Evolutionary conservation across 1,284 basidiomycete species (phyloP).

Genomic region (Ustilago nuda): DNA sequence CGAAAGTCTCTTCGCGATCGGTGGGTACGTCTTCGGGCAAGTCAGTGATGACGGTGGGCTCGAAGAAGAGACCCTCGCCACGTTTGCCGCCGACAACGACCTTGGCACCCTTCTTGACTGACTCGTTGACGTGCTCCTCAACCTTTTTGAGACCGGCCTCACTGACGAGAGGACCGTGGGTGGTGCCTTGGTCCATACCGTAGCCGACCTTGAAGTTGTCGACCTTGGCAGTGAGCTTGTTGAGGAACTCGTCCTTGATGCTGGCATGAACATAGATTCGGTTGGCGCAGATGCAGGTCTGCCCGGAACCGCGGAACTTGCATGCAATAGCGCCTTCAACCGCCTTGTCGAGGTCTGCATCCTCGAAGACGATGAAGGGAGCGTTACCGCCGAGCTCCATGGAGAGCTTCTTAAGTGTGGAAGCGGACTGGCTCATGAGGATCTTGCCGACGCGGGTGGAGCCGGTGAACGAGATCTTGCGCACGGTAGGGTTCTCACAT

Average conservation of each 20-base stretch:
- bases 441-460: slow-evolving; percentile 91
- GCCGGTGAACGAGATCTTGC: slow-evolving; percentile 92
- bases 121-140: slow-evolving; percentile 85
- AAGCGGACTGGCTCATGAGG: slow-evolving; percentile 83
- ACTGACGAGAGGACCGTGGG: slow-evolving; percentile 95
- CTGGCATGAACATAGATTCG: slow-evolving; percentile 75
- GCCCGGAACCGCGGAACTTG: slow-evolving; percentile 93
- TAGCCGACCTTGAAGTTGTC: slow-evolving; percentile 90
- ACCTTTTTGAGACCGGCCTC: slow-evolving; percentile 87
- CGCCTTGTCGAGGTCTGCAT: slow-evolving; percentile 92
- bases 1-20: slow-evolving; percentile 67
- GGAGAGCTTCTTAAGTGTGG: slow-evolving; percentile 87
- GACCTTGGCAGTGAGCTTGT: slow-evolving; percentile 83
- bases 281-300: slow-evolving; percentile 80
- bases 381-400: slow-evolving; percentile 78
- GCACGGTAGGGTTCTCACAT: slow-evolving; percentile 75
- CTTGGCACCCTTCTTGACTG: slow-evolving; percentile 83
- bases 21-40: slow-evolving; percentile 77
- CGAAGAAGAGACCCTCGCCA: slow-evolving; percentile 78
- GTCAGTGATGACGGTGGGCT: slow-evolving; percentile 88
- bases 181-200: slow-evolving; percentile 80
- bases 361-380: slow-evolving; percentile 95
- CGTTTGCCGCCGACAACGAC: slow-evolving; percentile 86
- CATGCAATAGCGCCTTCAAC: slow-evolving; percentile 86
- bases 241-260: slow-evolving; percentile 84